Evolutionary conservation across 106 monocot species (phyloP), one percentile per base, ranked within the genome.

Genomic region (Allium sativum): DNA sequence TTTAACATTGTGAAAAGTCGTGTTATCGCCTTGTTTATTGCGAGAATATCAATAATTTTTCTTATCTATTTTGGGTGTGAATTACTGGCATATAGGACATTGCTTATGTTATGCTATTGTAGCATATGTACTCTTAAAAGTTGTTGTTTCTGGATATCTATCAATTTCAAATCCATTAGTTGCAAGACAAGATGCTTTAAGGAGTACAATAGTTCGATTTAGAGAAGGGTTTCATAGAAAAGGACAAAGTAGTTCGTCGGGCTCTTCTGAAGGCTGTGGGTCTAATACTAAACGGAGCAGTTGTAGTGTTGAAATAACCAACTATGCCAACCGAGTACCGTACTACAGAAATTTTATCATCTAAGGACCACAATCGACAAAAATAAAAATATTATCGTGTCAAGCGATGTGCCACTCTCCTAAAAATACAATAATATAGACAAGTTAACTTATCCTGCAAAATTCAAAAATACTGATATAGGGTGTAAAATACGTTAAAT

Each of bases 41-140:
- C 90, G 55, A 90, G 90, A 59, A 78, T 69, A 76, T 90, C 90
- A 17, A 81, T 90, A 63, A 67, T 90, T 55, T 90, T 87, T 73
- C 95, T 96, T 62, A 96, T 91, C 71, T 96, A 79, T 78, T 96
- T 96, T 96, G 95, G n/a, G 95, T 52, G 84, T 90, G 65, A 74
- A 96, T 73, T 95, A 87, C 74, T 95, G 95, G 95, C 90, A 96
- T 62, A 75, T 96, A 70, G 95, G 95, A 73, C 95, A 96, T 76
- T 96, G 95, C 73, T 73, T 86, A 64, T 90, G 90, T 69, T 96
- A 96, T 78, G 87, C 82, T 58, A 81, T 96, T 77, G 95, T 96
- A 48, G 84, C 95, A 68, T 84, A 87, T 63, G 87, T 96, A 40
- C 82, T 96, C 16, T 73, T 84, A 52, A 79, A 84, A 68, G 84